Percentiles rank a stretch among this genome's conserved stretches.
Evolutionary conservation across 2,329 filamentous ascomycete genomes (phyloP).

Genomic region (Arthrobotrys pseudoclavata): DNA sequence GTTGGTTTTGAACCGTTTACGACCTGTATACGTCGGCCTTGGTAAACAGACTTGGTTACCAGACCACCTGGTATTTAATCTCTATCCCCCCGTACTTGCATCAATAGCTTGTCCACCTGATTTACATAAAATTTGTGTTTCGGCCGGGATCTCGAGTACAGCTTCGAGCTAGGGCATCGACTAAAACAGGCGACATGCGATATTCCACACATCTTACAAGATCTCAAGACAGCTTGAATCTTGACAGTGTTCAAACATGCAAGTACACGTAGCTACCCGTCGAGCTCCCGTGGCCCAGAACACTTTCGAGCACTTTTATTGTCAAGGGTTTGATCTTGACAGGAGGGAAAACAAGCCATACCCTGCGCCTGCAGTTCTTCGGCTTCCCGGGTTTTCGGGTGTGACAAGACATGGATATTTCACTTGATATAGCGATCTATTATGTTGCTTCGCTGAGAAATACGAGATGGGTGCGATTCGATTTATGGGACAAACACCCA

Average conservation of each 20-base stretch:
- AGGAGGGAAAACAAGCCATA: slow-evolving; percentile 9
- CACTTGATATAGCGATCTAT: not conserved
- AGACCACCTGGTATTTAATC: not conserved
- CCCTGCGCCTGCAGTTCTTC: not conserved
- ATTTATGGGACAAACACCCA: not conserved
- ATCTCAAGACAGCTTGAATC: slow-evolving; percentile 2
- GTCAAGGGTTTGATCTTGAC: not conserved
- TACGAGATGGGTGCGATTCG: no score
- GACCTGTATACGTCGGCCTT: not conserved
- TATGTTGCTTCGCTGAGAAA: not conserved
- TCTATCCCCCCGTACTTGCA: not conserved
- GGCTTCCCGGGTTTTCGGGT: slow-evolving; percentile 29
- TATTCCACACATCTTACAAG: slow-evolving; percentile 3
- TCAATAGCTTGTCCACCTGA: not conserved
- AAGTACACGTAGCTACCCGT: slow-evolving; percentile 15
- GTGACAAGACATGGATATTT: slow-evolving; percentile 21
- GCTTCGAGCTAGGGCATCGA: slow-evolving; percentile 6
- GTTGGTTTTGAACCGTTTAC: not conserved
- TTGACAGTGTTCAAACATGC: not conserved
- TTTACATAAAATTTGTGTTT: slow-evolving; percentile 15
- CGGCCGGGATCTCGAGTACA: slow-evolving; percentile 14
- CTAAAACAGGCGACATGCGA: slow-evolving; percentile 18
- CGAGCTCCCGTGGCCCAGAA: slow-evolving; percentile 33
- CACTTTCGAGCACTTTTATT: slow-evolving; percentile 11
- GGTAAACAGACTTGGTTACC: not conserved